Evolutionary conservation across 106 monocot species (phyloP), one percentile per base, ranked within the genome.

Genomic region (Platanthera zijinensis): DNA sequence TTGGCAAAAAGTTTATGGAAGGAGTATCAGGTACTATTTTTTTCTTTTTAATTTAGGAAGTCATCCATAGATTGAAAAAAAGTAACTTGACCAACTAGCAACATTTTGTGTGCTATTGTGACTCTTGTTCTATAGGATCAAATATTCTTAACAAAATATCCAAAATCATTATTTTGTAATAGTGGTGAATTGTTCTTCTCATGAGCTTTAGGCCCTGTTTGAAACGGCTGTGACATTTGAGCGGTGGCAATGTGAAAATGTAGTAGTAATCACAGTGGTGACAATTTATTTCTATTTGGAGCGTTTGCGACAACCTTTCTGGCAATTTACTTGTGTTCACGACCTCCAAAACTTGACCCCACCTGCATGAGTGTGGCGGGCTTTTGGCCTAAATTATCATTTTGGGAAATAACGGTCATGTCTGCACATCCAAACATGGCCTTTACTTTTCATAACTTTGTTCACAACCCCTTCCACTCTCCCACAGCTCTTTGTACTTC

Each of bases 21-120:
- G 74, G 86, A 92, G 14, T 78, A 92, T 82, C 77, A 92, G 95
- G 95, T 95, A 89, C 10, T 64, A 74, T 48, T 73, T 80, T 5
- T 49, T 51, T 28, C 57, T 47, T 46, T 39, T 73, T 30, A 70
- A 17, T 10, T 10, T 66, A 28, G 30, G 30, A 66, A 70, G 46
- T 70, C 70, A 14, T 70, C 70, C 69, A 47, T 69, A 39, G 68
- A 69, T 13, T 14, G 61, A n/a, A 45, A 46, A 69, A 69, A 19
- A 10, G 46, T 39, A 39, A 39, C 68, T 19, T 69, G 12, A 69
- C 30, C 32, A 22, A 62, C 11, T 11, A 69, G 68, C 39, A 46
- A 11, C 11, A 39, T 14, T 30, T 39, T 6, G 15, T 62, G 62
- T 22, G 21, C n/a, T 32, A 32, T 32, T 32, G 32, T 22, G 62